phyloP scores from a whole-genome alignment of 768 basidiomycete species.

The Suillus subluteus region DNA sequence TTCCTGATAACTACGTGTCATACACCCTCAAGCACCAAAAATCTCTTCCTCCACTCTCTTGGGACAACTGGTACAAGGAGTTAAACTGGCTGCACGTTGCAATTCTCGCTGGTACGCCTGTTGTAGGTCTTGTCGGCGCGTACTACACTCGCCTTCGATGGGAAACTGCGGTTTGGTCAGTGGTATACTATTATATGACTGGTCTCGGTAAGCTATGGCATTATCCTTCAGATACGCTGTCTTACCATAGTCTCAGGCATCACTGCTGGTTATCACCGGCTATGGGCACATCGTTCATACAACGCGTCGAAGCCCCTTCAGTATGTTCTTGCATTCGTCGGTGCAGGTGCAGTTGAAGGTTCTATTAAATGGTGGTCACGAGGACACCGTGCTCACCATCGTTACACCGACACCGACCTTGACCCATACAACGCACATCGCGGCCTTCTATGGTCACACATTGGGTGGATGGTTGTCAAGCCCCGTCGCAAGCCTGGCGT shows the following conservation, averaged over 20 bases:
- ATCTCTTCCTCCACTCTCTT: conserved; percentile 66
- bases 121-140: conserved; percentile 74
- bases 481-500: conserved; percentile 88
- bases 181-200: conserved; percentile 76
- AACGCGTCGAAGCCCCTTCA: conserved; percentile 88
- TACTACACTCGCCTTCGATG: conserved; percentile 64
- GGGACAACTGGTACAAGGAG: conserved; percentile 60
- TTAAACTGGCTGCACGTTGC: conserved; percentile 78
- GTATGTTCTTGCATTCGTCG: conserved; percentile 81
- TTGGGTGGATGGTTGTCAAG: conserved; percentile 94
- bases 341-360: conserved; percentile 93
- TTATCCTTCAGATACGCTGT: conserved; percentile 43
- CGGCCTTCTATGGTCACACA: conserved; percentile 84
- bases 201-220: conserved; percentile 70
- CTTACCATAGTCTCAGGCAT: conserved; percentile 52
- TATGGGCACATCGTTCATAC: conserved; percentile 97
- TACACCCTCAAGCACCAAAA: conserved; percentile 72
- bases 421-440: conserved; percentile 95
- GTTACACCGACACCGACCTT: conserved; percentile 96
- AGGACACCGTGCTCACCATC: conserved; percentile 96
- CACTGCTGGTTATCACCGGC: conserved; percentile 93
- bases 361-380: conserved; percentile 99
- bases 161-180: conserved; percentile 73
- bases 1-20: conserved; percentile 84
- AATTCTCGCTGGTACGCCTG: conserved; percentile 75